Conservation (phyloP, 352 stramenopile species). For the Blastocystis sp. region DNA sequence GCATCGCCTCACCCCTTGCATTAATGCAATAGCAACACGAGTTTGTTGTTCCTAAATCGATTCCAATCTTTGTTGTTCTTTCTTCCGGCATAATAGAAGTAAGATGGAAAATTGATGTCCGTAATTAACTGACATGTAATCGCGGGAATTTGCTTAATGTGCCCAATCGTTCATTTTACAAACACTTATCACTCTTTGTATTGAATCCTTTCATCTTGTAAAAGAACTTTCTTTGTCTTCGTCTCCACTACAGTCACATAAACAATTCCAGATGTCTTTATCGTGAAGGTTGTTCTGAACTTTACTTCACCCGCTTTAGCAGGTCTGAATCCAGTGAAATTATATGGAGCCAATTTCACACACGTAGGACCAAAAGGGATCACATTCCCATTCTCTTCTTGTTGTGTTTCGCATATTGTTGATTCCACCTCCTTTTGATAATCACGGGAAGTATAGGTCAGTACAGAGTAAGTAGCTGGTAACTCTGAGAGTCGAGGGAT, state of each 20-base stretch:
- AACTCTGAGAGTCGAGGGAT: neutral
- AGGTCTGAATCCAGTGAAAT: neutral
- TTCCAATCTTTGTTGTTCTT: constrained; percentile 73
- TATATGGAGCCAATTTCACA: neutral
- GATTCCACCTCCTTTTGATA: neutral
- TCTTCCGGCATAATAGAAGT: neutral
- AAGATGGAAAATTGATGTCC: too few species aligned
- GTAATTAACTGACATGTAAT: neutral
- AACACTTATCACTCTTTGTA: neutral
- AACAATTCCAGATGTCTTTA: neutral
- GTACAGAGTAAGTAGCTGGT: neutral
- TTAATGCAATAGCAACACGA: constrained; percentile 83
- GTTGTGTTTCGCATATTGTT: neutral
- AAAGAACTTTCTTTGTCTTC: neutral
- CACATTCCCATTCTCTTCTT: neutral
- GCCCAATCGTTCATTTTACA: neutral
- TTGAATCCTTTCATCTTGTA: neutral
- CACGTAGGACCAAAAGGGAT: neutral
- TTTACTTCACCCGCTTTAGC: neutral
- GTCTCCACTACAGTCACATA: neutral
- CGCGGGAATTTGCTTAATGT: neutral
- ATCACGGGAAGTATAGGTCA: neutral
- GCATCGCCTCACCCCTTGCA: constrained; percentile 90
- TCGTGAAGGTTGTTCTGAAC: neutral
- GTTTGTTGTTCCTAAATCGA: constrained; percentile 65